phyloP scores from a whole-genome alignment of 2,329 filamentous ascomycete genomes.

The Fusarium phyllophilum region DNA sequence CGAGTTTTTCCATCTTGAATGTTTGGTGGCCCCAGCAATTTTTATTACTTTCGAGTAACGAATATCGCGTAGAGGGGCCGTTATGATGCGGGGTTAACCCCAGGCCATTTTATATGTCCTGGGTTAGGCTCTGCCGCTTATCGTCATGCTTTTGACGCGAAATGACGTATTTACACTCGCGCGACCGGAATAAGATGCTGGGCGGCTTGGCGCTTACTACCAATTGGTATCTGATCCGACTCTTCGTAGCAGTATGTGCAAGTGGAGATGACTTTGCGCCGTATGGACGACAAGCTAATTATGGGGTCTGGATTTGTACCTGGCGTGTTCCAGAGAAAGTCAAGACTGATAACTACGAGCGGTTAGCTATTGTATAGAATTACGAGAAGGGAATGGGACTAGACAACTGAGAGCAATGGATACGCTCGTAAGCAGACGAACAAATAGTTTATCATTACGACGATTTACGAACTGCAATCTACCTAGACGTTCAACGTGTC shows the following conservation, averaged over 20 bases:
- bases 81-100: neutral
- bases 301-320: neutral
- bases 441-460: neutral
- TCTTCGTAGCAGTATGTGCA: no score
- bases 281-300: neutral
- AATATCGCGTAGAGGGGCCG: neutral
- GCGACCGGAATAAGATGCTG: neutral
- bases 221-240: no score
- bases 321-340: neutral
- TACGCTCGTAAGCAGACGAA: no score
- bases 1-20: neutral
- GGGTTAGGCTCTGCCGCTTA: neutral
- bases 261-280: no score
- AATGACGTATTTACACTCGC: neutral
- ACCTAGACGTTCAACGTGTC: rapidly evolving
- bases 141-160: neutral
- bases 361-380: neutral
- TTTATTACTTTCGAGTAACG: neutral
- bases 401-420: neutral
- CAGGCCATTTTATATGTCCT: neutral
- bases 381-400: neutral
- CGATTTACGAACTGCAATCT: neutral
- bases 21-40: neutral
- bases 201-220: neutral
- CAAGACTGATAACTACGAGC: neutral